Conservation (phyloP, 2,329 filamentous ascomycete genomes). For the Cladosporium sp. region DNA sequence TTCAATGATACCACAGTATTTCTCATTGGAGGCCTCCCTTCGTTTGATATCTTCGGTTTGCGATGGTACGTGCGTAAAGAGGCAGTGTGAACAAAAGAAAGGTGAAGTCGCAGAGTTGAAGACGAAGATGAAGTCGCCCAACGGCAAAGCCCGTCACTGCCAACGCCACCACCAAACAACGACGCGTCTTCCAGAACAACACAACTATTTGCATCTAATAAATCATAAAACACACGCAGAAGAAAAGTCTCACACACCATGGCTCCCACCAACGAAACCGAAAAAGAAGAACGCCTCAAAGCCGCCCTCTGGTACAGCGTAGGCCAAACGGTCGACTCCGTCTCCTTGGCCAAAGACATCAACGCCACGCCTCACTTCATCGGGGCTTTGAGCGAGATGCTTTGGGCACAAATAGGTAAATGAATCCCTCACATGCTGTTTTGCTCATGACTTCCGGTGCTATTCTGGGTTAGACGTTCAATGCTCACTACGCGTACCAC, state of each 20-base stretch:
- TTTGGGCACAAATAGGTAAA: slow-evolving; percentile 79
- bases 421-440: background rate
- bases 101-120: background rate
- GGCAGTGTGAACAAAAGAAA: background rate
- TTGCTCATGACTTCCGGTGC: background rate
- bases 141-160: background rate
- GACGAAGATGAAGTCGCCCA: background rate
- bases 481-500: background rate
- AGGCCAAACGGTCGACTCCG: slow-evolving; percentile 83
- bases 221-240: background rate
- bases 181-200: background rate
- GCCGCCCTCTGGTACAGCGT: slow-evolving; percentile 78
- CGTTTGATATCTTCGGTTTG: too few relatives aligned
- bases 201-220: background rate
- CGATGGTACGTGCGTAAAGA: background rate
- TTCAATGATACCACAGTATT: too few relatives aligned
- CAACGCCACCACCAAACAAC: background rate
- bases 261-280: background rate
- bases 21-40: too few relatives aligned
- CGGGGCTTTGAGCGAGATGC: slow-evolving; percentile 70
- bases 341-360: slow-evolving; percentile 65
- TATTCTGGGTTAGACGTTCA: background rate
- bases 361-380: slow-evolving; percentile 65
- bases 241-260: background rate
- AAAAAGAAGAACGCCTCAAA: slow-evolving; percentile 64